Percentiles rank a stretch among this genome's conserved stretches.
phyloP scores from a whole-genome alignment of 768 basidiomycete species.

The Lepiota brunneoincarnata region DNA sequence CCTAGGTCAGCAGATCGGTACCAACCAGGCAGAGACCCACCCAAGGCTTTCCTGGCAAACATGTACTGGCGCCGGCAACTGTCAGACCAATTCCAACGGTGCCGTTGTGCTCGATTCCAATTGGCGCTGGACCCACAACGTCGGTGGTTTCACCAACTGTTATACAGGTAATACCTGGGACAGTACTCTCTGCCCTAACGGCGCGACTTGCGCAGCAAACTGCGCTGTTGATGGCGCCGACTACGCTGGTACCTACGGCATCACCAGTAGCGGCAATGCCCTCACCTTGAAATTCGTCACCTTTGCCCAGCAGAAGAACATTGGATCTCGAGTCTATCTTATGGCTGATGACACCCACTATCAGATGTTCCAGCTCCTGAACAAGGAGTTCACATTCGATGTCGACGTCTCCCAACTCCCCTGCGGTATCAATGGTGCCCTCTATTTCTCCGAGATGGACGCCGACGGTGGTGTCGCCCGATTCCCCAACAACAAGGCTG shows the following conservation, averaged over 20 bases:
- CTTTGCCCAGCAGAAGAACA: slow-evolving; percentile 28
- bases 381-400: slow-evolving; percentile 60
- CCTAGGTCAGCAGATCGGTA: slow-evolving; percentile 44
- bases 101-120: slow-evolving; percentile 41
- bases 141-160: slow-evolving; percentile 35
- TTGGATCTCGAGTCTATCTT: slow-evolving; percentile 44
- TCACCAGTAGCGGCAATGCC: slow-evolving; percentile 42
- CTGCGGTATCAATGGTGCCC: slow-evolving; percentile 60
- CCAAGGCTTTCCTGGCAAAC: slow-evolving; percentile 37
- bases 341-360: slow-evolving; percentile 42
- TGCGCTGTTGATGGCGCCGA: slow-evolving; percentile 45
- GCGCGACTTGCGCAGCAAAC: slow-evolving; percentile 41
- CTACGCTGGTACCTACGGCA: slow-evolving; percentile 49
- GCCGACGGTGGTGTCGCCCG: slow-evolving; percentile 49
- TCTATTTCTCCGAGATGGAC: slow-evolving; percentile 62
- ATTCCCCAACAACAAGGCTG: slow-evolving; percentile 53
- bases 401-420: slow-evolving; percentile 56
- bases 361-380: slow-evolving; percentile 47
- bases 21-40: slow-evolving; percentile 40
- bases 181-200: slow-evolving; percentile 46
- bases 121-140: slow-evolving; percentile 48
- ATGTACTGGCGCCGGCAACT: slow-evolving; percentile 37
- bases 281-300: slow-evolving; percentile 47
- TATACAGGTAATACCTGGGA: slow-evolving; percentile 56
- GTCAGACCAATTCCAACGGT: slow-evolving; percentile 27